Evolutionary conservation across 208 protist genomes (phyloP).

Genomic region (Leishmania guyanensis): DNA sequence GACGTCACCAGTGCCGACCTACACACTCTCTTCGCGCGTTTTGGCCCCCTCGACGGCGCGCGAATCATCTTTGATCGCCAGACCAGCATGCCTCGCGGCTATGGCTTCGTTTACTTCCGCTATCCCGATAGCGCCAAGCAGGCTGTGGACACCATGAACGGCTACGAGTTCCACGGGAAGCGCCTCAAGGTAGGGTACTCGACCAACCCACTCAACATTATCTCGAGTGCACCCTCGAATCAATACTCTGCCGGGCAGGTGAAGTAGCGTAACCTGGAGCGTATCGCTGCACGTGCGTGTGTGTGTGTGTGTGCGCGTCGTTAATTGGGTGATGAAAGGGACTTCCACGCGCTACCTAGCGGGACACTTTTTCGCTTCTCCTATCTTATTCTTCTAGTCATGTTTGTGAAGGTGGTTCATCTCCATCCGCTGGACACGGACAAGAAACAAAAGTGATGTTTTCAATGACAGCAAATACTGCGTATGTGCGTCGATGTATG

Average conservation of each 20-base stretch:
- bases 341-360: neutral
- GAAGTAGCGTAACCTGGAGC: neutral
- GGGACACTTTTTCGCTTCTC: neutral
- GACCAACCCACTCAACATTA: slow-evolving; percentile 81
- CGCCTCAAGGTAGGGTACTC: slow-evolving; percentile 75
- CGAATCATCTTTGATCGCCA: slow-evolving; percentile 78
- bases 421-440: neutral
- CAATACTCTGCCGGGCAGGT: neutral
- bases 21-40: slow-evolving; percentile 69
- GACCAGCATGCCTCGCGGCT: slow-evolving; percentile 65
- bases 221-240: slow-evolving; percentile 4
- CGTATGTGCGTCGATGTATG: neutral
- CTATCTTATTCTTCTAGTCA: neutral
- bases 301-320: neutral
- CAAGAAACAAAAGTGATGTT: neutral
- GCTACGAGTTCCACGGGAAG: slow-evolving; percentile 76
- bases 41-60: slow-evolving; percentile 67
- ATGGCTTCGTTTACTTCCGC: slow-evolving; percentile 82
- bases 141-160: slow-evolving; percentile 68
- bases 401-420: neutral
- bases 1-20: slow-evolving; percentile 63
- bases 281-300: neutral
- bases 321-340: too few species aligned
- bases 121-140: slow-evolving; percentile 57
- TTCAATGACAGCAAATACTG: neutral